These are phyloP conservation scores for Candida multigemmis DNA, from an alignment of 805 yeast species.

Conservation along the genomic window DNA sequence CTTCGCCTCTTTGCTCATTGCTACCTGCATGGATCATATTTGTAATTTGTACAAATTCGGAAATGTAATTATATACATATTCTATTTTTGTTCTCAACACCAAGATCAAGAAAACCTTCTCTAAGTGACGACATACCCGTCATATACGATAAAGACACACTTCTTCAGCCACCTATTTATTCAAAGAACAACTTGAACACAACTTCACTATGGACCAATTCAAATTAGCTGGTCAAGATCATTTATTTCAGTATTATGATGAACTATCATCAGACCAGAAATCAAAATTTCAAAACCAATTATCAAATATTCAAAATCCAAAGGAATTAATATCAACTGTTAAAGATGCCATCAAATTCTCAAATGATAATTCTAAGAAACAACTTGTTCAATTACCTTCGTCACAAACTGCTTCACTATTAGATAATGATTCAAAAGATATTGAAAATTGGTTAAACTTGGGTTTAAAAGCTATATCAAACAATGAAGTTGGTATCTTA, in stretches of 20 bases:
- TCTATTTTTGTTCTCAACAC: too few species aligned
- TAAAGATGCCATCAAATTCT: conserved; percentile 35
- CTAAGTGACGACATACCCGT: too few species aligned
- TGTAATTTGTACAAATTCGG: too few species aligned
- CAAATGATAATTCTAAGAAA: conserved; percentile 13
- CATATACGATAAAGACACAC: too few species aligned
- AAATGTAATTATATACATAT: too few species aligned
- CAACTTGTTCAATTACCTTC: conserved; percentile 43
- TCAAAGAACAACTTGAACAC: conserved; percentile 3
- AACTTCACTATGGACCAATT: conserved; percentile 21
- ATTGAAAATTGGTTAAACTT: conserved; percentile 29
- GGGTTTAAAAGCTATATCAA: conserved; percentile 63
- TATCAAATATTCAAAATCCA: conserved; percentile 35
- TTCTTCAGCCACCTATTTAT: too few species aligned
- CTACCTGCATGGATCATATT: too few species aligned
- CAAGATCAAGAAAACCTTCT: too few species aligned
- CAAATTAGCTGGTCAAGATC: conserved; percentile 41
- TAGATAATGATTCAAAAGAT: conserved; percentile 28
- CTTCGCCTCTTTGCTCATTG: not conserved
- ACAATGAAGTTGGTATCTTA: conserved; percentile 77
- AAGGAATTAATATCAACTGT: conserved; percentile 30
- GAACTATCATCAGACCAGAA: conserved; percentile 25
- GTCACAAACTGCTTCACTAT: conserved; percentile 35
- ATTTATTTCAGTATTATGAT: conserved; percentile 42
- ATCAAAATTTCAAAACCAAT: conserved; percentile 27